Evolutionary conservation across 345 rosid genomes (phyloP).

Genomic region (Punica granatum): DNA sequence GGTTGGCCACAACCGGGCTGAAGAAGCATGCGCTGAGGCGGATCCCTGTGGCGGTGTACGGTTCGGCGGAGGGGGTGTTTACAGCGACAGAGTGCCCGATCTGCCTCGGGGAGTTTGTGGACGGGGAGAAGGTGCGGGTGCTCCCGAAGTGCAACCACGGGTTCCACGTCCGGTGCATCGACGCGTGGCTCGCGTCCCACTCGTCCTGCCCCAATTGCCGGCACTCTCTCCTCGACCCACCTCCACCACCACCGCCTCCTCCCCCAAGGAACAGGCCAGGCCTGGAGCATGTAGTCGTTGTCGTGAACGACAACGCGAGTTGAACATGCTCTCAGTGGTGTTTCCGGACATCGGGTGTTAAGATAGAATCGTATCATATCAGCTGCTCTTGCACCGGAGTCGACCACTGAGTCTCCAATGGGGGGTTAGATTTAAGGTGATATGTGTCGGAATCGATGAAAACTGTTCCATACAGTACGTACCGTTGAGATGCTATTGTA

Average conservation of each 20-base stretch:
- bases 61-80: conserved; percentile 6
- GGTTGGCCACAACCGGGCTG: conserved; percentile 16
- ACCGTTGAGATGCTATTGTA: too few species aligned
- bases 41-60: conserved; percentile 21
- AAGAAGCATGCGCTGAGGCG: conserved; percentile 14
- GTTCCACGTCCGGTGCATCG: conserved; percentile 29
- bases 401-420: too few species aligned
- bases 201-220: conserved; percentile 32
- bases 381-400: too few species aligned
- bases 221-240: conserved; percentile 21
- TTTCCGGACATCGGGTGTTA: too few species aligned
- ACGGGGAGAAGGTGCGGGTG: conserved; percentile 28
- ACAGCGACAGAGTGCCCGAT: conserved; percentile 27
- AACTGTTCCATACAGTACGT: too few species aligned
- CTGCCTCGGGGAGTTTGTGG: conserved; percentile 29
- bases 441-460: not conserved
- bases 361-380: not conserved
- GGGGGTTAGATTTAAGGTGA: not conserved
- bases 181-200: conserved; percentile 24
- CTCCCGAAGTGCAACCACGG: conserved; percentile 30
- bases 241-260: not conserved
- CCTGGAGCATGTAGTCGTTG: not conserved
- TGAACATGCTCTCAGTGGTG: not conserved
- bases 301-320: not conserved
- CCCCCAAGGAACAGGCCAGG: not conserved